Base-by-base conservation (phyloP, 106 monocot genomes). In the Allium sativum region DNA sequence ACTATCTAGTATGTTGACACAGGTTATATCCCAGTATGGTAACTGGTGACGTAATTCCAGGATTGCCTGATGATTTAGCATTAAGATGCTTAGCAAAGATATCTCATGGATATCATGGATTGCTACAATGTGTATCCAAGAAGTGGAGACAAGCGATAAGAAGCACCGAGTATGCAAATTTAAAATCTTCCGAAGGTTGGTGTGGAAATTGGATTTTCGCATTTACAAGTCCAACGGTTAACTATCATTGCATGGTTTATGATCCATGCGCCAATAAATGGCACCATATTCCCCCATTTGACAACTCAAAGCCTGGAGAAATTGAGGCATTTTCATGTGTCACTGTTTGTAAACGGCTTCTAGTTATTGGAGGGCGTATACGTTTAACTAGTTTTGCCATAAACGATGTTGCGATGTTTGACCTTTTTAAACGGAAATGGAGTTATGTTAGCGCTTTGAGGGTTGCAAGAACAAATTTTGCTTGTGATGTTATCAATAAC, bases 21-120 rank as follows among this genome's bases (percentile, higher is more conserved):
- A 57, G 40, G 9, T 44, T 60, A 6, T 60, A 18, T 40, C 40
- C 41, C 3, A 58, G 3, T 47, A 62, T 45, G 18, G 41, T 9
- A 41, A 52, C 12, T 18, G 16, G 67, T 53, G 52, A 17, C 46
- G n/a, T 77, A 45, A 71, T 71, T 43, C 77, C 66, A 3, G 66
- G 77, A 12, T 61, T 77, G 31, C 66, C 70, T 45, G 66, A 77
- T 54, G 70, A 76, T 42, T 12, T 76, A 44, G 76, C 77, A 40
- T 61, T 71, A 18, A 52, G 17, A 12, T 71, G 77, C 21, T 71
- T 77, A 48, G 70, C 60, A 15, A 71, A 21, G 48, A 61, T 77
- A 19, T 77, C 77, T 9, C 77, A 77, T 62, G 77, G 77, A 42
- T 67, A 67, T 56, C 71, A 77, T 67, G 70, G 76, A 18, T 10